Percentiles rank a stretch among this genome's conserved stretches.
Conservation (phyloP, 1,284 basidiomycete species). For the Malassezia psittaci region DNA sequence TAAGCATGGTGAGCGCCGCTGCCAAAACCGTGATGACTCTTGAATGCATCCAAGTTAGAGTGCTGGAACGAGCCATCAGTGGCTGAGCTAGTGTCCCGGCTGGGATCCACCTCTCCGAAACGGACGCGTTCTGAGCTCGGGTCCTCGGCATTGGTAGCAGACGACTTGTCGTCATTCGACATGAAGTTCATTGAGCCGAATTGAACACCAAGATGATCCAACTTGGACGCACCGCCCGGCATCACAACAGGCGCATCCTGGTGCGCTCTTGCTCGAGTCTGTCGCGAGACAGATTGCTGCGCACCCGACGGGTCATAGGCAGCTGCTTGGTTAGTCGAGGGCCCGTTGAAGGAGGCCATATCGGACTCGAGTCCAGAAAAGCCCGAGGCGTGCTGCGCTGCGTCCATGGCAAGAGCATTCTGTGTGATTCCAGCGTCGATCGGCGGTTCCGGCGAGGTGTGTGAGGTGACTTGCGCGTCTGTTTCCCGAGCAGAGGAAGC, state of each 20-base stretch:
- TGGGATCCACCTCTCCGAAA: not conserved
- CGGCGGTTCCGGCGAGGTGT: not conserved
- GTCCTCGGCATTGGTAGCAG: not conserved
- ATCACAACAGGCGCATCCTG: constrained; percentile 44
- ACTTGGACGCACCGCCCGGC: constrained; percentile 34
- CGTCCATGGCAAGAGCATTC: constrained; percentile 5
- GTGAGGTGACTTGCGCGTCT: not conserved
- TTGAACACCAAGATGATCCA: constrained; percentile 44
- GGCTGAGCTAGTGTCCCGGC: not conserved
- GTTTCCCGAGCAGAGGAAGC: not conserved
- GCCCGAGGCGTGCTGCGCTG: constrained; percentile 15
- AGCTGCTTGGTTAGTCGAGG: not conserved
- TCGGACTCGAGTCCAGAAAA: not conserved
- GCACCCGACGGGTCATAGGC: constrained; percentile 5
- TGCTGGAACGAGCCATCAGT: not conserved
- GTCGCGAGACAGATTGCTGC: not conserved
- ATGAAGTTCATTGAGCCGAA: constrained; percentile 46
- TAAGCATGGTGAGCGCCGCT: not conserved
- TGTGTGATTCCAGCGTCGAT: constrained; percentile 7
- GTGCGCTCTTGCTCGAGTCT: constrained; percentile 22
- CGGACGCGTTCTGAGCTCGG: not conserved
- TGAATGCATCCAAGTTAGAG: constrained; percentile 14
- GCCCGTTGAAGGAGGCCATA: not conserved
- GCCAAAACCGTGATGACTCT: not conserved
- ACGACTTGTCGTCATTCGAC: constrained; percentile 24